Evolutionary conservation across 2,329 filamentous ascomycete species (phyloP).

Genomic region (Exophiala xenobiotica): DNA sequence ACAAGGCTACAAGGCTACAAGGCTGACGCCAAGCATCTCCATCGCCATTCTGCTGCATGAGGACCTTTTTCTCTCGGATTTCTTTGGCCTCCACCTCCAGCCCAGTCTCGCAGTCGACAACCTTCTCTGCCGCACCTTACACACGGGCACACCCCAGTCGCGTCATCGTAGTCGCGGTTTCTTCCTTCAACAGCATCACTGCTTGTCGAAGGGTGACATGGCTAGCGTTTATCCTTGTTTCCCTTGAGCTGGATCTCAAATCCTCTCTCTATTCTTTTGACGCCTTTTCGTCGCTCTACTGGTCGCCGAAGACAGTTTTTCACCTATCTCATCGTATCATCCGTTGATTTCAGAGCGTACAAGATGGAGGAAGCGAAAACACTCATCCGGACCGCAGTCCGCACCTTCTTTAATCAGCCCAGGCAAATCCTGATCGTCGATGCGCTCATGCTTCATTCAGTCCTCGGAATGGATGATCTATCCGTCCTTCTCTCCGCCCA

Average conservation of each 20-base stretch:
- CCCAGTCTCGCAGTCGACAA: not conserved
- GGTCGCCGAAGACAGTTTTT: not conserved
- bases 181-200: conserved; percentile 25
- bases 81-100: not conserved
- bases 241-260: conserved; percentile 16
- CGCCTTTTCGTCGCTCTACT: not conserved
- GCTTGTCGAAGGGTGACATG: conserved; percentile 25
- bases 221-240: conserved; percentile 3
- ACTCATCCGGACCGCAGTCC: conserved; percentile 80
- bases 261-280: not conserved
- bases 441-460: conserved; percentile 73
- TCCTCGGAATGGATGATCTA: conserved; percentile 81
- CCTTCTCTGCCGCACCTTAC: not conserved
- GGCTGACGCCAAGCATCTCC: conserved; percentile 1
- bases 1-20: not conserved
- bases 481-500: conserved; percentile 85
- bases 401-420: conserved; percentile 76
- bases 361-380: conserved; percentile 68
- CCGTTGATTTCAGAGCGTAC: no score
- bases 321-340: not conserved
- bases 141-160: no score
- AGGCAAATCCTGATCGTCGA: conserved; percentile 80
- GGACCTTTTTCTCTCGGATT: not conserved
- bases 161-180: no score
- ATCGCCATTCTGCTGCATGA: no score